Evolutionary conservation across 2,329 filamentous ascomycete genomes (phyloP), one percentile per base, ranked within the genome.

Genomic region (Berkeleyomyces rouxiae): DNA sequence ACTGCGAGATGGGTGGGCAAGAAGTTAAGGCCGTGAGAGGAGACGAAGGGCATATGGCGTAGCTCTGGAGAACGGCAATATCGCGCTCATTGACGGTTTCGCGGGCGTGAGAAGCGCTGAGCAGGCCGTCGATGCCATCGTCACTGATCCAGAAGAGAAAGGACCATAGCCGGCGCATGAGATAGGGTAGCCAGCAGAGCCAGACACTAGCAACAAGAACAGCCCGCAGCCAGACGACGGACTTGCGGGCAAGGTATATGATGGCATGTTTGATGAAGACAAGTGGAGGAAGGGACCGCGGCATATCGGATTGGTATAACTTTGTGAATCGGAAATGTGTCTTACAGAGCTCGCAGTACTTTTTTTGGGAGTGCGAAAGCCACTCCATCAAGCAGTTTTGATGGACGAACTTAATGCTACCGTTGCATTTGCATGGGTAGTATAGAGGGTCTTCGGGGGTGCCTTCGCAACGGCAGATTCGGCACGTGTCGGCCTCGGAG

Each of bases 271-370:
- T 84, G 63, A 90, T 67, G 69, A 99, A 96, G 66, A 99, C 79
- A 58, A 86, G 81, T 47, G 85, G 80, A 0, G 95, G 93, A 11
- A 99, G 80, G 10, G 82, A 83, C 66, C 83, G 82, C 1, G 93
- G 95, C 93, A 99, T 99, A 70, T 91, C 82, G 3, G 90, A 90
- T 66, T 91, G 85, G 76, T 99, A 99, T 46, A 99, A 82, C 74
- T 99, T 99, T 61, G 93, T 99, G 77, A 99, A 99, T 65, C 90
- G 88, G 71, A 97, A 99, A 0, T 91, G 86, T 2, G 93, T 99
- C 77, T 99, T 99, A 83, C 93, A 99, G 43, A 99, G 84, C 77
- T 99, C 93, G 79, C 95, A 99, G 77, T 99, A 88, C 74, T 97
- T 97, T 82, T 99, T 99, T 72, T 99, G 91, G 1, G 93, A 97